These are phyloP conservation scores for Lunularia cruciata DNA, from an alignment of 225 moss, liverwort and hornwort genomes.

Conservation along the genomic window DNA sequence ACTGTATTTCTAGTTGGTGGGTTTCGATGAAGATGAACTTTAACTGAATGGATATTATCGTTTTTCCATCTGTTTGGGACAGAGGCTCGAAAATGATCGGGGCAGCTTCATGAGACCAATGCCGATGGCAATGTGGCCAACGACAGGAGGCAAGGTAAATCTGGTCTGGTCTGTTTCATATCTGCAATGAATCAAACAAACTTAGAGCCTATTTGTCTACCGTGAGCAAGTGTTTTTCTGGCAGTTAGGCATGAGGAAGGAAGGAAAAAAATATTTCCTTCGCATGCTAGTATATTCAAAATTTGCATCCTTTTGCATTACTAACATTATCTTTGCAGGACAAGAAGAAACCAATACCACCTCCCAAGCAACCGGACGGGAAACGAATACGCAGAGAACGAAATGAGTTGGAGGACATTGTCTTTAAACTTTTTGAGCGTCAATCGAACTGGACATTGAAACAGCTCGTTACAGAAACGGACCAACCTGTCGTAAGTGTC, in stretches of 20 bases:
- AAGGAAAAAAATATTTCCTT: background rate
- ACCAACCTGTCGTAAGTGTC: constrained; percentile 88
- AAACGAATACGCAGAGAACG: constrained; percentile 93
- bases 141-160: constrained; percentile 50
- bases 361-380: constrained; percentile 79
- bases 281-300: background rate
- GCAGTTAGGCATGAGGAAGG: background rate
- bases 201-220: background rate
- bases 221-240: background rate
- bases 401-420: constrained; percentile 74
- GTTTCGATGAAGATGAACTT: too few relatives aligned
- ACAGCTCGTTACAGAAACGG: constrained; percentile 88
- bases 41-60: background rate
- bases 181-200: too few relatives aligned
- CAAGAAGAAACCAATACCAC: constrained; percentile 59
- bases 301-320: background rate
- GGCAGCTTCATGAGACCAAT: constrained; percentile 93
- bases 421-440: constrained; percentile 88
- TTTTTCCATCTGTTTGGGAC: constrained; percentile 6
- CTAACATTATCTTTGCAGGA: constrained; percentile 23
- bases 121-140: constrained; percentile 69
- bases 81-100: constrained; percentile 90
- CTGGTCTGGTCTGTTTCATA: background rate
- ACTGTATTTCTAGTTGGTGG: background rate
- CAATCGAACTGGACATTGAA: constrained; percentile 94